These are phyloP conservation scores for Pezicula neosporulosa DNA, from an alignment of 2,329 filamentous ascomycete genomes.

Conservation along the genomic window DNA sequence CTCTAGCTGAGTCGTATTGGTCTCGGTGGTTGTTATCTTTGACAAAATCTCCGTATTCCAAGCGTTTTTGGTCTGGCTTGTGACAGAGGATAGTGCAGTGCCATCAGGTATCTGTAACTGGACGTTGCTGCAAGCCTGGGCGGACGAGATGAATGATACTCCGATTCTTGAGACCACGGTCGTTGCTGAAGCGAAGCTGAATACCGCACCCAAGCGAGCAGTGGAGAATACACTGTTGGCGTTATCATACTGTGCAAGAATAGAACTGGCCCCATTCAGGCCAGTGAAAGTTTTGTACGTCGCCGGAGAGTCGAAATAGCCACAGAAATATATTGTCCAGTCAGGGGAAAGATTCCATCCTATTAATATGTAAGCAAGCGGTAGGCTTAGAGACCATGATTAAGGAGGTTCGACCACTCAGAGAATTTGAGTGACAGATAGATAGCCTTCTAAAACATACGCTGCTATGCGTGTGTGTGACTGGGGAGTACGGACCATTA, in stretches of 20 bases:
- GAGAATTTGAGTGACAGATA: no score
- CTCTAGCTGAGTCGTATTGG: slow-evolving; percentile 50
- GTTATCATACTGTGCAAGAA: slow-evolving; percentile 4
- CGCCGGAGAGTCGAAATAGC: slow-evolving; percentile 47
- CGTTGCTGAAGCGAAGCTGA: slow-evolving; percentile 38
- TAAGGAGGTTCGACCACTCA: no score
- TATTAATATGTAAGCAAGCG: no score
- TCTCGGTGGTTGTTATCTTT: slow-evolving; percentile 59
- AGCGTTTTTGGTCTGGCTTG: slow-evolving; percentile 40
- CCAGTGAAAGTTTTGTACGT: slow-evolving; percentile 43
- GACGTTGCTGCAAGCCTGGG: slow-evolving; percentile 46
- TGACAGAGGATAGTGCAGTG: slow-evolving; percentile 36
- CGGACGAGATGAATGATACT: slow-evolving; percentile 44
- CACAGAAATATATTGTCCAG: slow-evolving; percentile 63
- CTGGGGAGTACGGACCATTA: slow-evolving; percentile 38
- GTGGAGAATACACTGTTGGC: slow-evolving; percentile 1
- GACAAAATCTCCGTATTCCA: slow-evolving; percentile 62
- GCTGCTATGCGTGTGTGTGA: no score
- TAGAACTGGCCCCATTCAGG: slow-evolving; percentile 15
- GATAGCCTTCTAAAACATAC: no score
- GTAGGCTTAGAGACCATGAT: no score
- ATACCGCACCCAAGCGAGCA: slow-evolving; percentile 9
- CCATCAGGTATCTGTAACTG: slow-evolving; percentile 40
- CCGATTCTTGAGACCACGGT: slow-evolving; percentile 46
- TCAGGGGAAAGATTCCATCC: slow-evolving; percentile 57